These are phyloP conservation scores for Phaeophleospora eucalypticola DNA, from an alignment of 2,329 filamentous ascomycete species.

Conservation along the genomic window DNA sequence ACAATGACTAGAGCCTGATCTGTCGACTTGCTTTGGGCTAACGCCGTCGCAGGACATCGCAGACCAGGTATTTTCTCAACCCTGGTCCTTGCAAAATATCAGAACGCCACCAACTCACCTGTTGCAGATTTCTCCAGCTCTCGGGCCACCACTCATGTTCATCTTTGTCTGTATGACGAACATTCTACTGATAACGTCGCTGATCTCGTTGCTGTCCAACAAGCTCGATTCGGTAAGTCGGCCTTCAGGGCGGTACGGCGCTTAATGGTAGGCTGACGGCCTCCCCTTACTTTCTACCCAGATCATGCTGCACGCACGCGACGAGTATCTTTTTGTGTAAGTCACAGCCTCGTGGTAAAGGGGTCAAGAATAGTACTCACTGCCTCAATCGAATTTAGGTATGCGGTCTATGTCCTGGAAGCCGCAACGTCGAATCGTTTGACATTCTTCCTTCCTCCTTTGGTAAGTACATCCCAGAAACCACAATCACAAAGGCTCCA, in stretches of 20 bases:
- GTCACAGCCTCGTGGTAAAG: conserved; percentile 30
- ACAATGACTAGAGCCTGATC: background rate
- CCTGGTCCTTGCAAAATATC: background rate
- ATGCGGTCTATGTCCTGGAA: conserved; percentile 54
- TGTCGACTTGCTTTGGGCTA: conserved; percentile 6
- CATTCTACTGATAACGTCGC: conserved; percentile 71
- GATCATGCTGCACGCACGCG: conserved; percentile 60
- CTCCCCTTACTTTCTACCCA: conserved; percentile 9
- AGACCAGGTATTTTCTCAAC: conserved; percentile 35
- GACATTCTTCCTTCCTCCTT: conserved; percentile 46
- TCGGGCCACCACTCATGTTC: conserved; percentile 55
- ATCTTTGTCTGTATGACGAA: conserved; percentile 73
- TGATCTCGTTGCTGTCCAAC: conserved; percentile 28
- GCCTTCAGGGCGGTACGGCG: conserved; percentile 3
- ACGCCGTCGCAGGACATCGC: conserved; percentile 39
- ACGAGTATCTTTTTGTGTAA: conserved; percentile 77
- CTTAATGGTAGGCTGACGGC: conserved; percentile 31
- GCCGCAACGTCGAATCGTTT: conserved; percentile 46
- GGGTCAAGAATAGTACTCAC: background rate
- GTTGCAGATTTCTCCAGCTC: conserved; percentile 42
- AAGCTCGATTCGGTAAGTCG: conserved; percentile 24
- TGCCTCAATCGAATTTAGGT: conserved; percentile 20
- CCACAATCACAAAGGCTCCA: background rate
- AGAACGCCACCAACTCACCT: conserved; percentile 14
- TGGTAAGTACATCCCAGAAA: conserved; percentile 31